Evolutionary conservation across 2,329 filamentous ascomycete species (phyloP), one percentile per base, ranked within the genome.

Genomic region (Coleophoma eucalyptorum): DNA sequence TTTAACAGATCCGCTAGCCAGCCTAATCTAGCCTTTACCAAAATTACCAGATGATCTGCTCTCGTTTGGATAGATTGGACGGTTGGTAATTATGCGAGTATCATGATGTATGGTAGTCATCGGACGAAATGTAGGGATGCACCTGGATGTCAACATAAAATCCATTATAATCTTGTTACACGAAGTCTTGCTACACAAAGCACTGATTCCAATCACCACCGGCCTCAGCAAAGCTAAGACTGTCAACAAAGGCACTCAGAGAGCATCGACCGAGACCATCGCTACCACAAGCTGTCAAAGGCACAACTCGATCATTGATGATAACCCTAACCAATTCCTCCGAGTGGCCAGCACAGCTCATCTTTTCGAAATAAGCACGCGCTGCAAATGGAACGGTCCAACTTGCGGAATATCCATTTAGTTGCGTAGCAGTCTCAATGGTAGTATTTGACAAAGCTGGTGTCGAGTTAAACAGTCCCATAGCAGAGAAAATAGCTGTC

Each of bases 351-450:
- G 65, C 65, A 66, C 92, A 97, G 38, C 69, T 69, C 80, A 96
- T 84, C 76, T 93, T 94, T 76, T 97, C 92, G 34, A 97, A 81
- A 66, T 95, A 96, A 68, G 90, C 80, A 48, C 91, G 77, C 16
- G 82, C 85, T 0, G 79, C 89, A 69, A 97, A 96, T 0, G 92
- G 89, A 16, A 96, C 90, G 0, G 83, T 81, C 86, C 88, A 93
- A 13, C 85, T 79, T 1, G 89, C 82, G 11, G 87, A 85, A 66
- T 83, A 96, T 3, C 90, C 89, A 34, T 80, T 75, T 1, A 79
- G 78, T 50, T 83, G 67, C 5, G 69, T 58, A 0, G 80, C 74
- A 41, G 77, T 71, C 37, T 77, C 65, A 21, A 81, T 67, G 6
- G 72, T 73, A 3, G 72, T 72, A 20, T 75, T 77, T 2, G 78